A percentile compares a stretch with the other conserved stretches of the same genome.
Evolutionary conservation across 768 basidiomycete genomes (phyloP).

Genomic region (Mycena sanguinolenta): DNA sequence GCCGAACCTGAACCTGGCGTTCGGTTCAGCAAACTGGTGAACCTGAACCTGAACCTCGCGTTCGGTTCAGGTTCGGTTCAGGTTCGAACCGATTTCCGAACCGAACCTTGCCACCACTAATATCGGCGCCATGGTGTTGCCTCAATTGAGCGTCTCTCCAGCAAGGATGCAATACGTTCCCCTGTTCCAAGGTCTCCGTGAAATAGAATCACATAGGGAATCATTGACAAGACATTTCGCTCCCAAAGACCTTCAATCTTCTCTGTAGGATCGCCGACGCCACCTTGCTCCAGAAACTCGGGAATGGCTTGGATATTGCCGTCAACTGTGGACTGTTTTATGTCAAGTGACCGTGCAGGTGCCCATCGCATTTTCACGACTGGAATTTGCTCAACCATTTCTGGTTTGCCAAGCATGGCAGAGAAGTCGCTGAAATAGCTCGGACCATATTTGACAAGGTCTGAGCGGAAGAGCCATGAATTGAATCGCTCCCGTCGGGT

Average conservation of each 20-base stretch:
- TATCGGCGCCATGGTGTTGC: constrained; percentile 43
- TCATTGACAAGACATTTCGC: constrained; percentile 36
- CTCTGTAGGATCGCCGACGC: constrained; percentile 40
- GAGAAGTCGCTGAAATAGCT: constrained; percentile 39
- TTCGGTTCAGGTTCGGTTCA: no score
- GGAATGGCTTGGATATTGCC: no score
- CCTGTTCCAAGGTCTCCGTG: constrained; percentile 46
- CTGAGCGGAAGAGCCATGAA: constrained; percentile 44
- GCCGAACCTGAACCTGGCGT: no score
- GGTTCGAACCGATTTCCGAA: no score
- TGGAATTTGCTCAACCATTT: no score
- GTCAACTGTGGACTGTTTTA: no score
- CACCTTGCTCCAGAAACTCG: constrained; percentile 32
- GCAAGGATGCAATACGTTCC: constrained; percentile 42
- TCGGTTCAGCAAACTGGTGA: no score
- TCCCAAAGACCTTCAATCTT: constrained; percentile 16
- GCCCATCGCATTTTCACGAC: no score
- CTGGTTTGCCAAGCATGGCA: constrained; percentile 14
- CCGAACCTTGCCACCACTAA: no score
- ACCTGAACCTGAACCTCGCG: no score
- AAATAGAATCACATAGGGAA: constrained; percentile 26
- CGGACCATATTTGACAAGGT: constrained; percentile 45
- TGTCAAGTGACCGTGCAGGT: no score
- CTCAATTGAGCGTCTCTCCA: constrained; percentile 30
- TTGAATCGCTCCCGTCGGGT: constrained; percentile 42